Evolutionary conservation across 2,329 filamentous ascomycete species (phyloP).

Genomic region (Rhinocladiella similis): DNA sequence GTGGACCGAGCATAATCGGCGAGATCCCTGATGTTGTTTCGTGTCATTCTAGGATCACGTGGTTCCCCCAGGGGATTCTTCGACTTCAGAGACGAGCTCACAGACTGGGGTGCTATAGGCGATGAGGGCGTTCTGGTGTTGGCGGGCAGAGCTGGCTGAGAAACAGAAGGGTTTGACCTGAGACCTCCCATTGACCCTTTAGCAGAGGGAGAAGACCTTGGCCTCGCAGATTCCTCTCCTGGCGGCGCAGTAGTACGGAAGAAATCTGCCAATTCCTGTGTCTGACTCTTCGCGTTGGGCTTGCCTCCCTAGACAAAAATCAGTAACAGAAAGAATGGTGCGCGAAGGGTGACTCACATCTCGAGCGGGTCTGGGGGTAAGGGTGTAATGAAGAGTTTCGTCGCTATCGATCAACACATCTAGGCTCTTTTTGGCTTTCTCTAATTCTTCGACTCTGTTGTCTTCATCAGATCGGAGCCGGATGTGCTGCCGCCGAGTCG

Average conservation of each 20-base stretch:
- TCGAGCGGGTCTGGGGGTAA: slow-evolving; percentile 78
- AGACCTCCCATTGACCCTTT: slow-evolving; percentile 27
- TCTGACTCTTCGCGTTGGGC: slow-evolving; percentile 33
- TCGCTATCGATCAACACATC: slow-evolving; percentile 80
- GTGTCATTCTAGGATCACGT: slow-evolving; percentile 69
- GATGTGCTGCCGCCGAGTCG: slow-evolving; percentile 24
- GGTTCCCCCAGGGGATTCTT: slow-evolving; percentile 47
- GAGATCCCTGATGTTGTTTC: slow-evolving; percentile 72
- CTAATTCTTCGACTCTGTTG: slow-evolving; percentile 29
- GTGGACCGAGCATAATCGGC: slow-evolving; percentile 88
- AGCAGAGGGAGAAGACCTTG: slow-evolving; percentile 19
- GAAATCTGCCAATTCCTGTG: slow-evolving; percentile 40
- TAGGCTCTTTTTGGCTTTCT: slow-evolving; percentile 66
- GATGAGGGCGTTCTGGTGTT: background rate
- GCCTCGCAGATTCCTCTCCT: slow-evolving; percentile 23
- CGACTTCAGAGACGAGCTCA: slow-evolving; percentile 24
- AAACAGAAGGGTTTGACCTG: slow-evolving; percentile 26
- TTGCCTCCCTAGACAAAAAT: slow-evolving; percentile 25
- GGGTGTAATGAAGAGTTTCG: slow-evolving; percentile 77
- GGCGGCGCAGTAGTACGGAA: slow-evolving; percentile 39
- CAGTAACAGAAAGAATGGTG: background rate
- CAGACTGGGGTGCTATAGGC: slow-evolving; percentile 1
- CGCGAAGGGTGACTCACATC: slow-evolving; percentile 56
- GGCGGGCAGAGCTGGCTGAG: slow-evolving; percentile 4
- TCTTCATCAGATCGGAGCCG: slow-evolving; percentile 25